Evolutionary conservation across 129 eudicot species (phyloP), one percentile per base, ranked within the genome.

Genomic region (Centrapalus pauciflorus): DNA sequence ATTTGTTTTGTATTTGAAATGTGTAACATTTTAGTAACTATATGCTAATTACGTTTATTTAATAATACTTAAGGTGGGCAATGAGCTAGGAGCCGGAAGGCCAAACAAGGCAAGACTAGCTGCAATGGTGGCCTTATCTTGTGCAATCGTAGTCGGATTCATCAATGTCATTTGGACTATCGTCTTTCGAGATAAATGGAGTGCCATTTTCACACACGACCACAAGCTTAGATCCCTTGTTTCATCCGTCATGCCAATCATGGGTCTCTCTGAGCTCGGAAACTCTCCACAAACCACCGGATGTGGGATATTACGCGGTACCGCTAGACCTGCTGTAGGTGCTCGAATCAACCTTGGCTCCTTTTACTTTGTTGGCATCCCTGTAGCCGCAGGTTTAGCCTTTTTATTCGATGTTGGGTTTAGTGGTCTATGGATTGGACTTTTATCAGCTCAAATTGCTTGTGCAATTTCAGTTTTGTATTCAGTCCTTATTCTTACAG

Each of bases 211-310:
- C 59, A 93, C 96, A 0, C 69, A 87, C 14, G 98, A 93, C 64
- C 75, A 79, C 8, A 76, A 64, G 84, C 77, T 93, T 6, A 80
- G 48, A 66, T 72, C 84, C 14, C 76, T 93, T 2, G 96, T 88
- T 20, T 89, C 98, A 48, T 88, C 98, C 9, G 91, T 88, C 8
- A 76, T 93, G 84, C 98, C 98, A 9, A 76, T 93, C 23, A 83
- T 93, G 79, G 98, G 98, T 1, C 78, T 93, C 2, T 93, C 96
- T 62, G 98, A 93, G 95, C 91, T 93, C 0, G 98, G 98, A 3
- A 93, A 93, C 85, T 93, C 95, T 43, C 98, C 98, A 10, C 98
- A 93, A 64, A 93, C 98, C 4, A 88, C 95, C 0, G 96, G 98
- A 7, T 93, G 98, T 40, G 98, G 98, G 50, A 86, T 93, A 69